phyloP scores from a whole-genome alignment of 768 basidiomycete genomes.

The Suillus placidus region DNA sequence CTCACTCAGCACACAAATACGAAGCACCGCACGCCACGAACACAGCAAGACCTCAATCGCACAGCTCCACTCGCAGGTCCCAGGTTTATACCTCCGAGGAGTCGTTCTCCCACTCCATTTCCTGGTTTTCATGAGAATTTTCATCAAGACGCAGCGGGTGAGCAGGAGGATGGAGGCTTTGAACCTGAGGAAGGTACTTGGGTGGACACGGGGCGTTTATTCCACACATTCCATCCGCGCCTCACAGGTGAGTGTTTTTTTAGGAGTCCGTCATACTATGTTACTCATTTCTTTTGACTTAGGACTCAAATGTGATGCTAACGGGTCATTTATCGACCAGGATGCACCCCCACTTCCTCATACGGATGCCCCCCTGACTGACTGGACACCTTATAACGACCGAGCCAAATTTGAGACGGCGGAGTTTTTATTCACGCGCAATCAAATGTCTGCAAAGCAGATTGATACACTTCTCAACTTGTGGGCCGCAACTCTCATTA shows the following conservation, averaged over 20 bases:
- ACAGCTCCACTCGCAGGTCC: background rate
- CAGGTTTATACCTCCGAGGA: background rate
- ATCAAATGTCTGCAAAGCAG: slow-evolving; percentile 24
- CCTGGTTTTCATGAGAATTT: background rate
- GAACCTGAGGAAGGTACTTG: slow-evolving; percentile 5
- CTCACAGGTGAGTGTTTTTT: background rate
- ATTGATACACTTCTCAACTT: slow-evolving; percentile 26
- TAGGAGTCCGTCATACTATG: background rate
- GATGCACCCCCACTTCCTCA: background rate
- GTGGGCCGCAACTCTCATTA: slow-evolving; percentile 17
- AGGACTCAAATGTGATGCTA: background rate
- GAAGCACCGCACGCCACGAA: background rate
- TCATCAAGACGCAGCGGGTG: fast-evolving
- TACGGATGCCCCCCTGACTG: background rate
- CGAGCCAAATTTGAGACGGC: slow-evolving; percentile 24
- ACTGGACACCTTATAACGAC: slow-evolving; percentile 24
- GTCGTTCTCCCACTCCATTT: background rate
- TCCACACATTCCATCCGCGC: background rate
- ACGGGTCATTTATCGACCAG: background rate
- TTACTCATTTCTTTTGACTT: background rate
- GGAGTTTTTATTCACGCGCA: slow-evolving; percentile 21
- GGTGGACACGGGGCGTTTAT: background rate
- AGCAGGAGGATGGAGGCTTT: background rate
- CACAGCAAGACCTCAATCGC: background rate
- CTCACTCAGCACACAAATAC: background rate